Percentiles rank a stretch among this genome's conserved stretches.
phyloP scores from a whole-genome alignment of 805 yeast genomes.

The Cyberlindnera nakhonratchasimensis region DNA sequence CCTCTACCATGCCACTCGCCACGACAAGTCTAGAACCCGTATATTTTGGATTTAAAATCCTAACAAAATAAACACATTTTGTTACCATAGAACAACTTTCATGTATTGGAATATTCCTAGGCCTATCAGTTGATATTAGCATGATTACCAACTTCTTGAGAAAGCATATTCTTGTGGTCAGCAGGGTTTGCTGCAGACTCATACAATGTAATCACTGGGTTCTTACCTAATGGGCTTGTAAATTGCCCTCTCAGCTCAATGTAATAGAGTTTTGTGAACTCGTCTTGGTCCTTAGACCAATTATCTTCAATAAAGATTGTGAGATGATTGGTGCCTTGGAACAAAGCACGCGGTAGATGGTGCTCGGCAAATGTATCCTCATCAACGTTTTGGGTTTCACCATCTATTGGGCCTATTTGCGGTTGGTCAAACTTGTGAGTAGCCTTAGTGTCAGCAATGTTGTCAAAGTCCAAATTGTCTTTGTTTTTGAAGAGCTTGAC shows the following conservation, averaged over 20 bases:
- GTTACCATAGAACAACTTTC: no score
- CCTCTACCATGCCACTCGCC: no score
- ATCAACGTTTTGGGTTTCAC: constrained; percentile 32
- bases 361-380: constrained; percentile 71
- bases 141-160: constrained; percentile 20
- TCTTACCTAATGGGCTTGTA: constrained; percentile 46
- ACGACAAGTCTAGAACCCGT: no score
- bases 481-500: constrained; percentile 73
- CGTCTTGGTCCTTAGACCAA: constrained; percentile 60
- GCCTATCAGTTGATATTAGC: constrained; percentile 16
- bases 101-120: no score
- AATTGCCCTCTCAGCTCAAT: constrained; percentile 79
- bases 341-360: constrained; percentile 67
- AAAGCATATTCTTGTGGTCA: constrained; percentile 57
- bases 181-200: constrained; percentile 93
- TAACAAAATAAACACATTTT: no score
- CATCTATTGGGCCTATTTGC: constrained; percentile 55
- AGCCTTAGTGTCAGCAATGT: constrained; percentile 45
- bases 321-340: constrained; percentile 65
- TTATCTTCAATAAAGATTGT: constrained; percentile 67
- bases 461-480: constrained; percentile 68
- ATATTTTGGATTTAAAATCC: no score
- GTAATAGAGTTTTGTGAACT: constrained; percentile 55
- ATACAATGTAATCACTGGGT: constrained; percentile 74
- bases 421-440: constrained; percentile 62